Conservation (phyloP, 768 basidiomycete species). For the Mycena maculata region DNA sequence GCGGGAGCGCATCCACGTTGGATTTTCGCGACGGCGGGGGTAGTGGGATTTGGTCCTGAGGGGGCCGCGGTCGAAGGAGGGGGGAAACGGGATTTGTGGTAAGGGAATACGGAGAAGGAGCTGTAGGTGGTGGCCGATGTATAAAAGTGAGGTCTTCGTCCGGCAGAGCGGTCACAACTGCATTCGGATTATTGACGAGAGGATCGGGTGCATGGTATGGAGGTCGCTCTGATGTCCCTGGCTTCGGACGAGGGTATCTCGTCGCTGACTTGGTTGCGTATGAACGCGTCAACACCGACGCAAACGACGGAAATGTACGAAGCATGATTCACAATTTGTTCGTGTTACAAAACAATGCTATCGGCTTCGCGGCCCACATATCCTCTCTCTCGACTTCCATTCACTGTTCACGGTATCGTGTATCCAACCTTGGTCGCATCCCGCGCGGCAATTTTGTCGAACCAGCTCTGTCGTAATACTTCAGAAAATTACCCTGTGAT, state of each 20-base stretch:
- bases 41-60: conserved; percentile 45
- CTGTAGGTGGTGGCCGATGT: conserved; percentile 85
- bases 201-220: conserved; percentile 72
- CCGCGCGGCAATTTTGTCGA: conserved; percentile 49
- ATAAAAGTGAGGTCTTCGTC: conserved; percentile 79
- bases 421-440: conserved; percentile 36
- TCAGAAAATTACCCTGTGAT: neutral
- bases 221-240: conserved; percentile 64
- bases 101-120: conserved; percentile 78
- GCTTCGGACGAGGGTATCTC: conserved; percentile 59
- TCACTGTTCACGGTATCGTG: conserved; percentile 10
- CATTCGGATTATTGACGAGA: conserved; percentile 62
- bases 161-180: conserved; percentile 59
- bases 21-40: conserved; percentile 63
- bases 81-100: conserved; percentile 79
- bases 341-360: neutral
- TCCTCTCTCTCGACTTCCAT: neutral
- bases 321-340: conserved; percentile 23
- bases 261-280: conserved; percentile 39
- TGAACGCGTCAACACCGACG: conserved; percentile 38
- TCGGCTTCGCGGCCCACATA: neutral
- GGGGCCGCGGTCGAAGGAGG: conserved; percentile 60
- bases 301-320: conserved; percentile 32
- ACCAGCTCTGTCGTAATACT: conserved; percentile 46
- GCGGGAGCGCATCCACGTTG: conserved; percentile 48